phyloP scores from a whole-genome alignment of 1,139 yeast species.

The Ashbya aceris region DNA sequence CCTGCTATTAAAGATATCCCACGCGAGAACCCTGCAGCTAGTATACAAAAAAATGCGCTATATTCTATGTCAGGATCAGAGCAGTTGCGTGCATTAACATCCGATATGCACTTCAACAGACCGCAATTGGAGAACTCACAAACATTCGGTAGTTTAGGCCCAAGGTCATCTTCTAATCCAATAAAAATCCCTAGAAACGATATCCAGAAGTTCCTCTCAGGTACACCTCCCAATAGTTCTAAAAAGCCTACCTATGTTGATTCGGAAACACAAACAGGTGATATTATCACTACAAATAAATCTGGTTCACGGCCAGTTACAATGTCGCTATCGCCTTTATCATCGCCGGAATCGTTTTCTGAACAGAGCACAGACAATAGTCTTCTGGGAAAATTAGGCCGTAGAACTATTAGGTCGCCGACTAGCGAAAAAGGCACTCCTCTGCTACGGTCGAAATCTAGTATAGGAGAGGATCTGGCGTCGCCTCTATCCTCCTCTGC shows the following conservation, averaged over 20 bases:
- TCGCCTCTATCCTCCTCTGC: not conserved
- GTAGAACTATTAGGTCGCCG: not conserved
- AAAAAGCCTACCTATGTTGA: slow-evolving; percentile 14
- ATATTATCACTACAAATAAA: slow-evolving; percentile 3
- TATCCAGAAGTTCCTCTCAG: slow-evolving; percentile 7
- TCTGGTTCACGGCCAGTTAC: not conserved
- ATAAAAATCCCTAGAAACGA: slow-evolving; percentile 7
- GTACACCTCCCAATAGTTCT: slow-evolving; percentile 4
- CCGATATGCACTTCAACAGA: too few species aligned
- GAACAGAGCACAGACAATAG: not conserved
- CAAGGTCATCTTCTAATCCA: slow-evolving; percentile 7
- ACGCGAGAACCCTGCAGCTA: too few species aligned
- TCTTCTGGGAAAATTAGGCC: not conserved
- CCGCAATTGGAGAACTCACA: too few species aligned
- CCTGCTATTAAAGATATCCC: too few species aligned
- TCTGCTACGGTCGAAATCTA: not conserved
- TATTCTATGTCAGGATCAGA: too few species aligned
- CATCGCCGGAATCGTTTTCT: slow-evolving; percentile 7
- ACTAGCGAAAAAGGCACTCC: too few species aligned
- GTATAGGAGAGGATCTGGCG: not conserved
- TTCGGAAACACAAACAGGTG: slow-evolving; percentile 23
- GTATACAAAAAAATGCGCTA: too few species aligned
- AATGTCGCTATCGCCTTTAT: slow-evolving; percentile 6
- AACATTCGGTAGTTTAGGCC: not conserved
- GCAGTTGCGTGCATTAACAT: too few species aligned